Evolutionary conservation across 169 alveolate genomes (phyloP), one percentile per base, ranked within the genome.

Genomic region (Eimeria sp.): DNA sequence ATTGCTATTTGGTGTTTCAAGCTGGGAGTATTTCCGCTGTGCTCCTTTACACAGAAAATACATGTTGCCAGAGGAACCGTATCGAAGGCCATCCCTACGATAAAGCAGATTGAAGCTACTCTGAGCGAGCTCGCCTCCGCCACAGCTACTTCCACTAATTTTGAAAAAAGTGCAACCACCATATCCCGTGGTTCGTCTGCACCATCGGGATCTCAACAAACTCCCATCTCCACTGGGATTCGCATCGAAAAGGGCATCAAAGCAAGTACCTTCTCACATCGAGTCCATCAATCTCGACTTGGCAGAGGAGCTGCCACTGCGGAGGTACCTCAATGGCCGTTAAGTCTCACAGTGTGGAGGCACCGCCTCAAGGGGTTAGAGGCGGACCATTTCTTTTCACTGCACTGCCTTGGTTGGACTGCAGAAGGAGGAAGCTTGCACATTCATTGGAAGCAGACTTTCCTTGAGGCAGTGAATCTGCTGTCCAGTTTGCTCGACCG

Each of bases 371-470:
- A 62, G 49, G 94, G 83, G 71, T 23, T 87, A 40, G 83, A 87
- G 43, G 94, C 64, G 52, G 94, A 87, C 8, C 66, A 87, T 46
- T 43, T 87, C 37, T 87, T 87, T 66, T 87, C 94, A 27, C 52
- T 66, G 71, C 66, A 64, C 54, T 87, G 94, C 83, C 94, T 87
- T 64, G 94, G 94, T 62, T 87, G 94, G 94, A 87, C 94, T 6
- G 62, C 94, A 23, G 94, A 87, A 87, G 94, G 94, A 43, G 94
- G 94, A 54, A 66, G 78, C 83, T 14, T 87, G 94, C 94, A 62
- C 62, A 62, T 64, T 37, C 64, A 87, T 16, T 87, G 94, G 94
- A 64, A 64, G 49, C 83, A 18, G 66, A 66, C 43, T 14, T 87
- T 87, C 49, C 82, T 87, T 33, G 94, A 87, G 54, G 94, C 83